Percentiles rank a stretch among this genome's conserved stretches.
phyloP scores from a whole-genome alignment of 805 yeast genomes.

The Saccharomycopsis guyanensis region DNA sequence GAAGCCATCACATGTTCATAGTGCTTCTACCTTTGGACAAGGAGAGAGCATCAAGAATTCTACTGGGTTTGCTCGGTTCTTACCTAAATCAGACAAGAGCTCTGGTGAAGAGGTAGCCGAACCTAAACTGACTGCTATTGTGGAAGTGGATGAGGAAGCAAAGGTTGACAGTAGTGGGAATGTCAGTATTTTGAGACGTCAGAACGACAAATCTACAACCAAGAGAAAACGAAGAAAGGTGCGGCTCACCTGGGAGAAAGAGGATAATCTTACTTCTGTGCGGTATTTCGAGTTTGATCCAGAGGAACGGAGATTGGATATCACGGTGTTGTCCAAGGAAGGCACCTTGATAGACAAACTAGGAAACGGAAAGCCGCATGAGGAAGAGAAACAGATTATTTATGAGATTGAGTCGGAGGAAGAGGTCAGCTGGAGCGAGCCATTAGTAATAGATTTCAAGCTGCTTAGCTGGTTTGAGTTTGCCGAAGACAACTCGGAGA shows the following conservation, averaged over 20 bases:
- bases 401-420: conserved; percentile 19
- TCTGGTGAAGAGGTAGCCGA: not conserved
- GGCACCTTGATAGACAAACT: conserved; percentile 1
- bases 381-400: not conserved
- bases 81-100: conserved; percentile 4
- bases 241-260: conserved; percentile 15
- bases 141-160: conserved; percentile 17
- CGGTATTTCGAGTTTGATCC: conserved; percentile 18
- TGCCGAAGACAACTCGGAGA: conserved; percentile 22
- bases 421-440: conserved; percentile 23
- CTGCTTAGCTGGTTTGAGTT: conserved; percentile 17
- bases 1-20: conserved; percentile 13
- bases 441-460: conserved; percentile 21
- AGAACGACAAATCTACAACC: conserved; percentile 13
- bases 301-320: conserved; percentile 15
- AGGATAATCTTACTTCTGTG: conserved; percentile 7
- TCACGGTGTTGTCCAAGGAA: not conserved
- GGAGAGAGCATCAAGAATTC: conserved; percentile 5
- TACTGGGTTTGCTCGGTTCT: conserved; percentile 16
- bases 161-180: conserved; percentile 10
- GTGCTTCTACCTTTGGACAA: conserved; percentile 4
- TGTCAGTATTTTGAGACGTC: conserved; percentile 19
- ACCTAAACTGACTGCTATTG: not conserved
- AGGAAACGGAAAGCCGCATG: not conserved
- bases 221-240: conserved; percentile 20